Evolutionary conservation across 2,329 filamentous ascomycete species (phyloP), one percentile per base, ranked within the genome.

Genomic region (Pseudogymnoascus sp.): DNA sequence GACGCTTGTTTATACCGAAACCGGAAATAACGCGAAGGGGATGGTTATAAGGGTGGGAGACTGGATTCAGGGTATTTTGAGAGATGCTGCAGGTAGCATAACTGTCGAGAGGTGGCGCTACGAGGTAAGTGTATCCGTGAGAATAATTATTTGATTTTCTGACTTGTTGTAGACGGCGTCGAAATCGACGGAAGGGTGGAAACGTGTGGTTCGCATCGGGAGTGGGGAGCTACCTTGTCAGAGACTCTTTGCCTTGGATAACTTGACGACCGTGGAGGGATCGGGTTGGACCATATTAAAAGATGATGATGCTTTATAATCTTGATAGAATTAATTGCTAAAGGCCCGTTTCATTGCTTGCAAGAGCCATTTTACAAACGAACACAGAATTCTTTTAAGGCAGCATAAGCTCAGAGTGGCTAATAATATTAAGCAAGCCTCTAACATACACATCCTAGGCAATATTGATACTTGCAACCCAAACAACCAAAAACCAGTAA

Each of bases 1-100:
- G 16, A 67, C 23, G 64, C 31, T 63, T 5, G 43, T 45, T 11
- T 37, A 34, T 62, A 23, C 39, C n/a, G 63, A 63, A 16, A n/a
- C 14, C 5, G 57, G 19, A 25, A 45, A 21, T 19, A 34, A 11
- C 6, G 39, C 62, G 13, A 69, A 43, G 8, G 68, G 69, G 11
- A 62, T 69, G 43, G 65, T 67, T 7, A 61, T 70, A 25, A 67
- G 69, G 34, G 65, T 71, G 31, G 69, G 69, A 13, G 63, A 60
- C 14, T 69, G 65, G 65, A 69, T 68, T 25, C 65, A 70, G 43
- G 68, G 64, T n/a, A 66, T 71, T 5, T 36, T 68, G 62, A 69
- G 63, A 68, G 61, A 63, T 61, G 48, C 64, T 10, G 51, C 51
- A 14, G 51, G 51, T 34, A 21, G 6, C 3, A 61, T 69, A 37